Evolutionary conservation across 2,329 filamentous ascomycete species (phyloP).

Genomic region (Ascochyta clinopodiicola): DNA sequence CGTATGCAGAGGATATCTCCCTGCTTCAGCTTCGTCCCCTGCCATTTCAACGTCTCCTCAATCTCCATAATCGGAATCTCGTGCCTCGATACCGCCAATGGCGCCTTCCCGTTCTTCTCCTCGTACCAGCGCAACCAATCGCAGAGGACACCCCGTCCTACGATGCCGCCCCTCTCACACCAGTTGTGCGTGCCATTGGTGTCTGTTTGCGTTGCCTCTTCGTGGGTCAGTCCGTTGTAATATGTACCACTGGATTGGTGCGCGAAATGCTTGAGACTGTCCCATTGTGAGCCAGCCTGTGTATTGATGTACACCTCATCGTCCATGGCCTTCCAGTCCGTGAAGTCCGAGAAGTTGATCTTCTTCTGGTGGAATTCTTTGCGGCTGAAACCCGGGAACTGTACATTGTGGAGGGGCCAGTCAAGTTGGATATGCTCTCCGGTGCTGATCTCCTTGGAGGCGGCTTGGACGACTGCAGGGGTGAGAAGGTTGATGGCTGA

Average conservation of each 20-base stretch:
- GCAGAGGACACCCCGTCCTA: conserved; percentile 42
- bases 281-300: conserved; percentile 46
- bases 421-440: conserved; percentile 60
- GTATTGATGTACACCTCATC: conserved; percentile 44
- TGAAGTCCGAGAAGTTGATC: conserved; percentile 50
- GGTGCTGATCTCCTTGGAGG: conserved; percentile 58
- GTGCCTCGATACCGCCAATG: conserved; percentile 36
- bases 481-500: conserved; percentile 54
- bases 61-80: conserved; percentile 41
- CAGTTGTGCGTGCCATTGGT: conserved; percentile 46
- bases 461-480: conserved; percentile 58
- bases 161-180: conserved; percentile 47
- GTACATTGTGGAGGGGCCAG: conserved; percentile 64
- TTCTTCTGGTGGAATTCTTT: conserved; percentile 60
- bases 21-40: conserved; percentile 33
- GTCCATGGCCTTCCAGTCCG: conserved; percentile 37
- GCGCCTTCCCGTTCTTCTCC: conserved; percentile 34
- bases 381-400: conserved; percentile 62
- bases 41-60: conserved; percentile 39
- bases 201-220: conserved; percentile 27
- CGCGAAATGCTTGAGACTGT: conserved; percentile 45
- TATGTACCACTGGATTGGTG: conserved; percentile 39
- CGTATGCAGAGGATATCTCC: conserved; percentile 48
- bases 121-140: conserved; percentile 46
- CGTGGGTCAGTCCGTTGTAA: conserved; percentile 43